These are phyloP conservation scores for Fusarium heterosporum DNA, from an alignment of 2,329 filamentous ascomycete species.

Conservation along the genomic window DNA sequence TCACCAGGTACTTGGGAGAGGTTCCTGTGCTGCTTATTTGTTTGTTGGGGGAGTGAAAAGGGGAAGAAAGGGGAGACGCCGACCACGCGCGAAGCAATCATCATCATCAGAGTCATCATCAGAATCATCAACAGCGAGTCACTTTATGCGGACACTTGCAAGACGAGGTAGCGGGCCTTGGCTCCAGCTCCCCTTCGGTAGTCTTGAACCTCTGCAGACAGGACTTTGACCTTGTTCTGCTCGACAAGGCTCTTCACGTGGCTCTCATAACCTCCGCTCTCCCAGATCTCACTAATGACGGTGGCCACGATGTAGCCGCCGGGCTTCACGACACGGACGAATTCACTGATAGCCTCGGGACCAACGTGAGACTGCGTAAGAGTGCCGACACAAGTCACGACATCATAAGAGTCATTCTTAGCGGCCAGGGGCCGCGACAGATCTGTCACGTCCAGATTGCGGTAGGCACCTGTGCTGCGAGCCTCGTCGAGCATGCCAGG, in stretches of 20 bases:
- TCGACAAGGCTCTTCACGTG: conserved; percentile 52
- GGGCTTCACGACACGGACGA: conserved; percentile 60
- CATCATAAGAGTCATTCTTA: conserved; percentile 59
- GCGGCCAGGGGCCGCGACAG: conserved; percentile 58
- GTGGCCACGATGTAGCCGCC: conserved; percentile 64
- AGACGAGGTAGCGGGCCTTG: conserved; percentile 49
- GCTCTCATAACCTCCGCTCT: conserved; percentile 59
- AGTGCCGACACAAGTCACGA: conserved; percentile 65
- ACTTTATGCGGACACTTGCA: conserved; percentile 41
- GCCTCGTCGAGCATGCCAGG: conserved; percentile 66
- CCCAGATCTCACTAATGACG: conserved; percentile 63
- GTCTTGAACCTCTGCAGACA: conserved; percentile 49
- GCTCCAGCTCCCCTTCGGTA: conserved; percentile 50
- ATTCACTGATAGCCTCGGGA: conserved; percentile 61
- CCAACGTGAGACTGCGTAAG: conserved; percentile 68
- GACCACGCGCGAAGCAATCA: conserved; percentile 14
- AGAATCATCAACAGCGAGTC: conserved; percentile 11
- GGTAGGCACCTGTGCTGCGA: conserved; percentile 60
- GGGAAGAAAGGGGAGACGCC: background rate
- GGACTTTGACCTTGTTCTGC: conserved; percentile 46
- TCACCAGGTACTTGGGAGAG: background rate
- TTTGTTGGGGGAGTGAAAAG: conserved; percentile 3
- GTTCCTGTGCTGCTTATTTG: conserved; percentile 15
- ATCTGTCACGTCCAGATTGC: conserved; percentile 58
- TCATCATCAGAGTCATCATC: conserved; percentile 24